Evolutionary conservation across 768 basidiomycete genomes (phyloP).

Genomic region (Tulasnella sp.): DNA sequence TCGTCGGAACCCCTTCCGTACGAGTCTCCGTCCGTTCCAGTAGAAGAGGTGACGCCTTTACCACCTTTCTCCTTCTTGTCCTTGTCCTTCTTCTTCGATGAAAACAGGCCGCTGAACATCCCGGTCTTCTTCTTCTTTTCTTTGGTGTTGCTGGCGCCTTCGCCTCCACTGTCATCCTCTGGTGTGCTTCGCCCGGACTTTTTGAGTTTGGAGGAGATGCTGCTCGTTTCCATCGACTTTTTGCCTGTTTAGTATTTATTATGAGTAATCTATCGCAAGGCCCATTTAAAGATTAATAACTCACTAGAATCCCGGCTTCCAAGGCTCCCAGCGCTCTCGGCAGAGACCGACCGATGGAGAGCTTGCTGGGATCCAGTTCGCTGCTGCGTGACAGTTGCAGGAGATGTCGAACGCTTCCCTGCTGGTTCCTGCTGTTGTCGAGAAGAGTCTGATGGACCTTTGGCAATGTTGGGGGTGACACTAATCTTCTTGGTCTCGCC

Average conservation of each 20-base stretch:
- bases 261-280: background rate
- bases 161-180: conserved; percentile 25
- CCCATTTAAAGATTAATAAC: background rate
- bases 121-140: conserved; percentile 43
- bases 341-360: conserved; percentile 9
- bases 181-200: conserved; percentile 7
- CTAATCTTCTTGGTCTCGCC: conserved; percentile 71
- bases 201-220: background rate
- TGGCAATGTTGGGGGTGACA: conserved; percentile 69
- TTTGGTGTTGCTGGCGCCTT: conserved; percentile 34
- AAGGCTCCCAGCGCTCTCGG: conserved; percentile 12
- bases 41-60: conserved; percentile 12
- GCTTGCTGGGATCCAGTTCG: background rate
- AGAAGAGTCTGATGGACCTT: conserved; percentile 35
- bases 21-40: conserved; percentile 16
- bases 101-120: conserved; percentile 70
- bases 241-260: conserved; percentile 39
- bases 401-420: conserved; percentile 9
- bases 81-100: conserved; percentile 65
- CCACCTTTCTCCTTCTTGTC: conserved; percentile 56
- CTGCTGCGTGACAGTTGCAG: background rate
- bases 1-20: conserved; percentile 23
- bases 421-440: background rate
- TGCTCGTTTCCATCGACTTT: conserved; percentile 27
- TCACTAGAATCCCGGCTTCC: background rate